Conservation (phyloP, 257 asterid species). For the Mitragyna speciosa region DNA sequence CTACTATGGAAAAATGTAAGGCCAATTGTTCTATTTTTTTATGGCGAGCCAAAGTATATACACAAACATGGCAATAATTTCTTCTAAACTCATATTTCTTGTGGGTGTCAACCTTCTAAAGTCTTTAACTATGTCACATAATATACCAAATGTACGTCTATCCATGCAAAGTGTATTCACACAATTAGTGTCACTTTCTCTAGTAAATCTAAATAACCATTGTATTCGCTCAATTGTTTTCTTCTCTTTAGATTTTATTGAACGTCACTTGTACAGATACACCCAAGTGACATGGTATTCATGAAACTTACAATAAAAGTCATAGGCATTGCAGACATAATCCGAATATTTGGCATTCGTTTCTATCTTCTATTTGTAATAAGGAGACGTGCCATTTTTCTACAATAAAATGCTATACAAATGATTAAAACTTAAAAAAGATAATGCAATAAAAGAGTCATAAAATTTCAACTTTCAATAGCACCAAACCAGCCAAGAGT, state of each 20-base stretch:
- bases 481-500: too few species aligned
- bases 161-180: not conserved
- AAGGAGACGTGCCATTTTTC: not conserved
- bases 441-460: too few species aligned
- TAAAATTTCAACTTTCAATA: too few species aligned
- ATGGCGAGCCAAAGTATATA: too few species aligned
- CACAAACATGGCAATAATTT: too few species aligned
- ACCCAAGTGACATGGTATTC: not conserved
- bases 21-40: too few species aligned
- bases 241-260: not conserved
- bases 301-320: not conserved
- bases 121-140: not conserved
- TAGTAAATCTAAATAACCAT: not conserved
- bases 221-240: not conserved
- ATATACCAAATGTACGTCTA: not conserved
- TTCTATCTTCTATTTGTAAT: not conserved
- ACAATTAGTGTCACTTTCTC: not conserved
- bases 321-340: not conserved
- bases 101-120: not conserved
- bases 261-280: too few species aligned
- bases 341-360: too few species aligned
- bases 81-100: too few species aligned
- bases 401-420: too few species aligned
- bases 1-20: too few species aligned
- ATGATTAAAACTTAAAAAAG: too few species aligned